phyloP scores from a whole-genome alignment of 257 asterid species.

The Nyctanthes arbortristis region DNA sequence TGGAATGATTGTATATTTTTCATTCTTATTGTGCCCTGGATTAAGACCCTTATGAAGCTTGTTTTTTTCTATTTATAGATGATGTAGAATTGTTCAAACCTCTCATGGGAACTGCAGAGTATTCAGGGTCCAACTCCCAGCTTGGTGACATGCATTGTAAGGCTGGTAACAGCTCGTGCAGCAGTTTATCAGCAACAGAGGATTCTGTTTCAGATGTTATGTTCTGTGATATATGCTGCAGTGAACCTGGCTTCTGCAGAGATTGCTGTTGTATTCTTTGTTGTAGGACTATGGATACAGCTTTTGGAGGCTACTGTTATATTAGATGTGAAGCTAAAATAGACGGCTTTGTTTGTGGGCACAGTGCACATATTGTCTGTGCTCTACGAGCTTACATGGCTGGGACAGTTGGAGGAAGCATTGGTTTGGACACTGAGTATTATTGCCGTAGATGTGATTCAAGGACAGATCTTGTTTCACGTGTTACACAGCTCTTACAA shows the following conservation, averaged over 20 bases:
- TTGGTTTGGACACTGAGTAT: slow-evolving; percentile 79
- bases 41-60: background rate
- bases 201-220: slow-evolving; percentile 40
- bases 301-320: slow-evolving; percentile 40
- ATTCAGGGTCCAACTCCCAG: slow-evolving; percentile 30
- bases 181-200: slow-evolving; percentile 45
- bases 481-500: slow-evolving; percentile 49
- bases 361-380: slow-evolving; percentile 73
- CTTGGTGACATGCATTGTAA: slow-evolving; percentile 39
- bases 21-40: slow-evolving; percentile 8
- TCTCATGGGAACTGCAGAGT: slow-evolving; percentile 27
- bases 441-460: slow-evolving; percentile 90
- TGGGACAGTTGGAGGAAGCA: slow-evolving; percentile 82
- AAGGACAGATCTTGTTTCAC: slow-evolving; percentile 64
- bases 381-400: slow-evolving; percentile 81
- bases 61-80: slow-evolving; percentile 24
- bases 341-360: slow-evolving; percentile 62
- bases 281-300: slow-evolving; percentile 43
- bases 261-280: slow-evolving; percentile 90
- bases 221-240: slow-evolving; percentile 80
- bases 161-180: slow-evolving; percentile 66
- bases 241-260: slow-evolving; percentile 71
- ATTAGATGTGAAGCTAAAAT: slow-evolving; percentile 67
- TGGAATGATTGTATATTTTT: background rate
- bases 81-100: slow-evolving; percentile 25